phyloP scores from a whole-genome alignment of 441 rosid species.

The Rhodomyrtus psidioides region DNA sequence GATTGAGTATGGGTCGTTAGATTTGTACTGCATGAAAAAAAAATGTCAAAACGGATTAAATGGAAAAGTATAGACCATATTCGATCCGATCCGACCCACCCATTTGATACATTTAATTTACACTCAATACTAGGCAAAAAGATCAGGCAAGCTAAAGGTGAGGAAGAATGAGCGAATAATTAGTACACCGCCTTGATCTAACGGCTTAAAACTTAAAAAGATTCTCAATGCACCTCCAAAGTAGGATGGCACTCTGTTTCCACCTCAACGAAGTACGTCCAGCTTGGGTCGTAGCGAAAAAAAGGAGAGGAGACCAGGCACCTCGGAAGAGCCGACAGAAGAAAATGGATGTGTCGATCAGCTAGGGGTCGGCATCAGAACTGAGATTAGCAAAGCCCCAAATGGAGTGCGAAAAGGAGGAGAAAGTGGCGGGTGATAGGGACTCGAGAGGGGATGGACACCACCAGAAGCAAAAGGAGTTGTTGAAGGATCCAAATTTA shows the following conservation, averaged over 20 bases:
- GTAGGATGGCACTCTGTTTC: not conserved
- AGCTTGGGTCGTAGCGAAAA: not conserved
- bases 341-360: not conserved
- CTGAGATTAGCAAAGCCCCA: not conserved
- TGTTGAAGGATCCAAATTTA: slow-evolving; percentile 8
- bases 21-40: too few species aligned
- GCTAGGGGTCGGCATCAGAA: not conserved
- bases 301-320: not conserved
- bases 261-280: not conserved
- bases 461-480: not conserved
- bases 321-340: not conserved
- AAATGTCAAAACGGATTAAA: too few species aligned
- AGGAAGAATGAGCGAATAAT: too few species aligned
- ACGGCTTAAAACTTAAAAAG: too few species aligned
- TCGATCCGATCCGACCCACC: too few species aligned
- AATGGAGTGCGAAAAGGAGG: not conserved
- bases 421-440: not conserved
- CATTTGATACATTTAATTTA: too few species aligned
- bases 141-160: too few species aligned
- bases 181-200: too few species aligned
- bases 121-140: too few species aligned
- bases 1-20: too few species aligned
- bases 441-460: slow-evolving; percentile 2
- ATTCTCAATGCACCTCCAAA: too few species aligned
- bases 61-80: too few species aligned